These are phyloP conservation scores for Penicillium lividum DNA, from an alignment of 495 filamentous ascomycete species.

Conservation along the genomic window DNA sequence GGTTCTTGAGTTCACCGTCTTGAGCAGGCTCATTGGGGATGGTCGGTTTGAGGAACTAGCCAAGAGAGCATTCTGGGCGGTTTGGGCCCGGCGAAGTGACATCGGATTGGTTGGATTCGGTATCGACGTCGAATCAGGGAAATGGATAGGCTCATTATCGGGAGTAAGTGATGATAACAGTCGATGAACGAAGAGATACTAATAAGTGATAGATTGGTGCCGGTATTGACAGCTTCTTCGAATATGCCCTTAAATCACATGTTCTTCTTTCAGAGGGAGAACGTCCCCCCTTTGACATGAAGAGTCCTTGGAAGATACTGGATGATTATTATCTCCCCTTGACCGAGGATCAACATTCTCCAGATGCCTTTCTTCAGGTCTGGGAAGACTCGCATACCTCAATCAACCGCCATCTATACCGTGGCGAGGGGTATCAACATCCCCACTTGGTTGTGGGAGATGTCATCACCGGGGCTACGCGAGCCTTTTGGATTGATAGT, in stretches of 20 bases:
- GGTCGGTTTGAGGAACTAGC: conserved; percentile 81
- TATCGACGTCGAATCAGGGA: conserved; percentile 86
- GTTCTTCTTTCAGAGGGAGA: conserved; percentile 76
- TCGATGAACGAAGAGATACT: conserved; percentile 5
- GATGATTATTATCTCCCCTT: conserved; percentile 57
- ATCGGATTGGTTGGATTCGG: conserved; percentile 89
- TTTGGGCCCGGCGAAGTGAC: conserved; percentile 83
- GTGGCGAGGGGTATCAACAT: conserved; percentile 67
- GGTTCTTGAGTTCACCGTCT: conserved; percentile 85
- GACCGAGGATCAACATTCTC: conserved; percentile 64
- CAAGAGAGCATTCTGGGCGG: conserved; percentile 91
- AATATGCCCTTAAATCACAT: conserved; percentile 94
- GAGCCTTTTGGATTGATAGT: conserved; percentile 93
- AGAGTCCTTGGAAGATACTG: conserved; percentile 38
- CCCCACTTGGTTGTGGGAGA: conserved; percentile 92
- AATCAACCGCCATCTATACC: conserved; percentile 81
- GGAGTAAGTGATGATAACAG: conserved; percentile 51
- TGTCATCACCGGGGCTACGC: conserved; percentile 75
- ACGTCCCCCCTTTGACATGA: conserved; percentile 30
- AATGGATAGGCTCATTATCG: conserved; percentile 84
- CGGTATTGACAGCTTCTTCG: conserved; percentile 96
- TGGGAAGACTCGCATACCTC: conserved; percentile 86
- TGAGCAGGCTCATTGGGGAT: conserved; percentile 88
- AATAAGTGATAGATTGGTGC: conserved; percentile 68
- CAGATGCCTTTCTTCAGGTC: conserved; percentile 74